Base-by-base conservation (phyloP, 139 green algal genomes). In the Marvania coccoides region DNA sequence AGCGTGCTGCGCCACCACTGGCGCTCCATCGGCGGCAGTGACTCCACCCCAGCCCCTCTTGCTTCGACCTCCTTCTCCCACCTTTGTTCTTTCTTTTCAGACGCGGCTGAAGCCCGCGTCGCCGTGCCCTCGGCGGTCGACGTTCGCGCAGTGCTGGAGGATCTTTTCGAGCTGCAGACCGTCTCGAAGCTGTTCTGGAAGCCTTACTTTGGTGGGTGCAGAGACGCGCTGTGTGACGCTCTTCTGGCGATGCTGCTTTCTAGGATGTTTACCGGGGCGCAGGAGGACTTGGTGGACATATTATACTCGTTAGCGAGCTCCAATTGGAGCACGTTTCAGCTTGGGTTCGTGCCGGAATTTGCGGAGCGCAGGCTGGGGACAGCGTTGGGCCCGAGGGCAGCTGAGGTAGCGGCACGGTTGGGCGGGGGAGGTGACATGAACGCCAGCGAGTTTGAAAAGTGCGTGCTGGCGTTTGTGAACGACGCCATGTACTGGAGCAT, bases 161-260 rank as follows among this genome's bases (percentile, higher is more conserved):
- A 67, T n/a, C 67, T 74, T n/a, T 69, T 42, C 29, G 67, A 74
- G 48, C 48, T 74, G 48, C 57, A 74, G 67, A 53, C 65, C 2
- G 48, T 35, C 37, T 54, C 42, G 38, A 59, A 59, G 34, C 67
- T 74, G 33, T 74, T 54, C 51, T 35, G 12, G 26, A 26, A 30
- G 12, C 40, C 57, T 5, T n/a, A 46, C 14, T 74, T 74, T 46
- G n/a, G 58, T 30, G 31, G 31, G 3, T 58, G 40, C 10, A 23
- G 60, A 4, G 67, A 28, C 31, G 36, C 38, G 5, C 36, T 68
- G 60, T 33, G 40, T n/a, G 67, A 24, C 7, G 38, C 36, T 30
- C 47, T 74, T 42, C 48, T 74, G 28, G 29, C n/a, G 23, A 40
- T 74, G 67, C 67, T 74, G 67, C 29, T 61, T 5, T 34, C 13